Evolutionary conservation across 2,329 filamentous ascomycete genomes (phyloP), one percentile per base, ranked within the genome.

Genomic region (Colletotrichum tabaci): DNA sequence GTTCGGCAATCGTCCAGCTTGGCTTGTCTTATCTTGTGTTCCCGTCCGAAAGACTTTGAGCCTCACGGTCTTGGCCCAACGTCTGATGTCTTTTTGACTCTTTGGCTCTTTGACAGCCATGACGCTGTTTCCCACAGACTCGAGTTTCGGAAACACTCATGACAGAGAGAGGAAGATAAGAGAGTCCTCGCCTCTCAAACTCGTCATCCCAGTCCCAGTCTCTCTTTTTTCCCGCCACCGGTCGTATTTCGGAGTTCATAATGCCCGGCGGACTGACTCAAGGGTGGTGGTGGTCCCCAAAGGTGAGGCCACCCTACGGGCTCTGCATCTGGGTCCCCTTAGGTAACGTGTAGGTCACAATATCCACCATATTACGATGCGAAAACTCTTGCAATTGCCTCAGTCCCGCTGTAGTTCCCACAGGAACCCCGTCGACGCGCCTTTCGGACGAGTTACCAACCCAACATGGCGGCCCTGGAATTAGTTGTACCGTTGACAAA

Each of bases 291-390:
- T 26, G 58, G 42, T 26, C 15, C 30, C 30, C 30, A 8, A 53
- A 58, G 64, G 65, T 71, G 58, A 71, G 68, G 68, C 68, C 68
- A 71, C 68, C 55, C 52, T 68, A 50, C 68, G 68, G 68, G 68
- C 65, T 71, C 64, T 68, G 52, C 65, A 46, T 21, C 68, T 71
- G 68, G 68, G 68, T 49, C 52, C 49, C 46, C 8, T 71, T 71
- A 71, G 50, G 68, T 71, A 71, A 71, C 58, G 42, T 18, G 38
- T 53, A 63, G 64, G 65, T 71, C 68, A 71, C 42, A 26, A 71
- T 68, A 71, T 71, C 68, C 68, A 71, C 68, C 61, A 13, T 71
- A 71, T 71, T 71, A 71, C 68, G 65, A 68, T 71, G 68, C 13
- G 35, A 63, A 71, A 68, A 71, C 65, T 63, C 52, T 49, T 42